These are phyloP conservation scores for Fusarium sp. DNA, from an alignment of 2,329 filamentous ascomycete species.

Conservation along the genomic window DNA sequence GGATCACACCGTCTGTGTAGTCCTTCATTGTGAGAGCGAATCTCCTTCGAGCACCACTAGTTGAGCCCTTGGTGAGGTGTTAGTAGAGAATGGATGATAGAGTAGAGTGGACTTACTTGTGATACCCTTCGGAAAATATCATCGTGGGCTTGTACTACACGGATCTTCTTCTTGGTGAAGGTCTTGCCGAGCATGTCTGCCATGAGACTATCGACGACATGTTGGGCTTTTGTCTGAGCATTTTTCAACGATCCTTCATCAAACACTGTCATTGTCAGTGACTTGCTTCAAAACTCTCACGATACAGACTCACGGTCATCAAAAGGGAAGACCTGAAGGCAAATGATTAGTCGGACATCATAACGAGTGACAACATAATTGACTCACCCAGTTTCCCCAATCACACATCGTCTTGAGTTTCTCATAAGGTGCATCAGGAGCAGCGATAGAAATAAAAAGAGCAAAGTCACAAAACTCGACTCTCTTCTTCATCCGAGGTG, in stretches of 20 bases:
- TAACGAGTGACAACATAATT: rapidly evolving
- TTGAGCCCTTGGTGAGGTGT: neutral
- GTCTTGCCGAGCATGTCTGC: conserved; percentile 12
- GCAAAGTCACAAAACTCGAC: conserved; percentile 29
- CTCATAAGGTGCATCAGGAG: conserved; percentile 12
- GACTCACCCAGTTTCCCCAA: conserved; percentile 27
- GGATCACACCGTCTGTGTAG: conserved; percentile 22
- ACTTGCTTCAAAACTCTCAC: rapidly evolving
- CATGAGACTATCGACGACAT: conserved; percentile 19
- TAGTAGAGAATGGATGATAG: too few species aligned
- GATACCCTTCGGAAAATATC: conserved; percentile 17
- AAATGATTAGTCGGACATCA: neutral
- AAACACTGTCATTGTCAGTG: neutral
- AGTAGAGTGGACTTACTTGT: neutral
- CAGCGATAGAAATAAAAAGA: conserved; percentile 16
- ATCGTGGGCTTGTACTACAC: conserved; percentile 22
- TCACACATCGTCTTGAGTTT: conserved; percentile 27
- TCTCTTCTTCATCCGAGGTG: conserved; percentile 14
- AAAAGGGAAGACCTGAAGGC: conserved; percentile 10
- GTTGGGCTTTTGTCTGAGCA: conserved; percentile 5
- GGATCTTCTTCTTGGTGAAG: conserved; percentile 1
- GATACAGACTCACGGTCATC: neutral
- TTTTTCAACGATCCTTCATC: conserved; percentile 21
- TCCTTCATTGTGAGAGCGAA: conserved; percentile 19
- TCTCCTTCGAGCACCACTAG: neutral